These are phyloP conservation scores for Coemansia javaensis DNA, from an alignment of 192 early-diverging fungal species.

Conservation along the genomic window DNA sequence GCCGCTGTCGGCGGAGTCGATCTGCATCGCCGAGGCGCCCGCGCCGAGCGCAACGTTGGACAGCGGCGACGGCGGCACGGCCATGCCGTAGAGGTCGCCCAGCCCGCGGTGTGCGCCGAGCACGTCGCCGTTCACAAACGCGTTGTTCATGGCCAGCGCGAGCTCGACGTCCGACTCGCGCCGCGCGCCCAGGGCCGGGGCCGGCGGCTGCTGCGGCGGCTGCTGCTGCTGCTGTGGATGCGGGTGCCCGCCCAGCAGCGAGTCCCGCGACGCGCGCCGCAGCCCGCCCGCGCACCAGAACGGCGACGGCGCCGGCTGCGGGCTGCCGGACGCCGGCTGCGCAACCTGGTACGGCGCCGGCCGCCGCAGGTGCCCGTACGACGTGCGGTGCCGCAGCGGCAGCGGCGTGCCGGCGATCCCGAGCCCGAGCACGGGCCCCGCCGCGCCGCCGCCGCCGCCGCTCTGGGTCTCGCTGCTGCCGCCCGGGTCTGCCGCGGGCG, in stretches of 20 bases:
- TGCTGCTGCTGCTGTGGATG: conserved; percentile 11
- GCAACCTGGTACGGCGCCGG: conserved; percentile 43
- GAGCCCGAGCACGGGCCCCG: conserved; percentile 9
- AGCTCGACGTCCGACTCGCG: conserved; percentile 49
- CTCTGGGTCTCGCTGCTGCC: too few species aligned
- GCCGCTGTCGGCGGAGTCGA: conserved; percentile 2
- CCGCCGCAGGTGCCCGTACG: conserved; percentile 38
- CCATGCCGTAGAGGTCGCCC: conserved; percentile 24
- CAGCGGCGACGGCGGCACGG: conserved; percentile 35
- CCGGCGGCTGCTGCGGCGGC: conserved; percentile 1
- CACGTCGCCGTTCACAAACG: conserved; percentile 40
- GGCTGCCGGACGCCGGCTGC: conserved; percentile 25
- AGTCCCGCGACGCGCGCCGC: conserved; percentile 39
- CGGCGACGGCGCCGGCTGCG: conserved; percentile 38
- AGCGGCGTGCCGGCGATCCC: conserved; percentile 30
- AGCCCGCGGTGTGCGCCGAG: conserved; percentile 35
- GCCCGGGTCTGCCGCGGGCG: too few species aligned
- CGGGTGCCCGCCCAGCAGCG: conserved; percentile 14
- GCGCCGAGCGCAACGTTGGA: conserved; percentile 28
- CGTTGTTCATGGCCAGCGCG: conserved; percentile 48
- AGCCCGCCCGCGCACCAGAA: conserved; percentile 31
- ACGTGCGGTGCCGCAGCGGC: conserved; percentile 41
- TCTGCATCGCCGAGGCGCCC: conserved; percentile 11
- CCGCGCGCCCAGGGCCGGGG: conserved; percentile 12
- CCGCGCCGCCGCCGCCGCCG: neutral